Evolutionary conservation across 2,329 filamentous ascomycete genomes (phyloP), one percentile per base, ranked within the genome.

Genomic region (Penicillium sp.): DNA sequence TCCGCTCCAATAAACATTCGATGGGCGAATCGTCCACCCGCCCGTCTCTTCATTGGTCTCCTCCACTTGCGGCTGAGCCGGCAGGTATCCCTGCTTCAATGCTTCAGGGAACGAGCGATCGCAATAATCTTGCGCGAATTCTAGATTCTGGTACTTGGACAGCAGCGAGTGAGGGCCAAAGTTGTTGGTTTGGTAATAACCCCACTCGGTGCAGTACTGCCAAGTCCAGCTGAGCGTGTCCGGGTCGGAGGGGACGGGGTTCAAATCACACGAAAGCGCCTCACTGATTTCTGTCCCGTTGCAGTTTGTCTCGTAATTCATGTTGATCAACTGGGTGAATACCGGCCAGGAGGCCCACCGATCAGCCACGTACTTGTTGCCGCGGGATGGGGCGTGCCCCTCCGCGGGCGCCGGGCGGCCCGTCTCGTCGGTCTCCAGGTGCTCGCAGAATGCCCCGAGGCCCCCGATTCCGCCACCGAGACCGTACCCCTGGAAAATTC

Each of bases 141-240:
- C 54, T 11, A 79, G 69, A 16, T 73, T 75, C 58, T 80, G 77
- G 59, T 75, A 81, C 32, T 71, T 73, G 14, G 78, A 80, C 24
- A 79, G 67, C 8, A 83, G 66, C 34, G 78, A 74, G 52, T 77
- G 72, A 16, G 69, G 62, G n/a, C 79, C 78, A 1, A 76, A 63
- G 59, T 83, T 83, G 32, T 77, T 74, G 48, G 71, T 72, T 62
- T 80, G 77, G 62, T 76, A 79, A 65, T 72, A 82, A 9, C 80
- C 81, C 75, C 76, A 81, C 62, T 83, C 73, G 2, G 75, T 79
- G 65, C 81, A 83, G 61, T 77, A 79, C 60, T 83, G 79, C 78
- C 79, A 82, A 1, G 68, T 75, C 78, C 78, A 81, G 46, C 68
- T 66, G 55, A 81, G 77, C 1, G 54, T 60, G 7, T 70, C 58